Percentiles rank a stretch among this genome's conserved stretches.
Evolutionary conservation across 805 yeast genomes (phyloP).

Genomic region (Kodamaea leandrae): DNA sequence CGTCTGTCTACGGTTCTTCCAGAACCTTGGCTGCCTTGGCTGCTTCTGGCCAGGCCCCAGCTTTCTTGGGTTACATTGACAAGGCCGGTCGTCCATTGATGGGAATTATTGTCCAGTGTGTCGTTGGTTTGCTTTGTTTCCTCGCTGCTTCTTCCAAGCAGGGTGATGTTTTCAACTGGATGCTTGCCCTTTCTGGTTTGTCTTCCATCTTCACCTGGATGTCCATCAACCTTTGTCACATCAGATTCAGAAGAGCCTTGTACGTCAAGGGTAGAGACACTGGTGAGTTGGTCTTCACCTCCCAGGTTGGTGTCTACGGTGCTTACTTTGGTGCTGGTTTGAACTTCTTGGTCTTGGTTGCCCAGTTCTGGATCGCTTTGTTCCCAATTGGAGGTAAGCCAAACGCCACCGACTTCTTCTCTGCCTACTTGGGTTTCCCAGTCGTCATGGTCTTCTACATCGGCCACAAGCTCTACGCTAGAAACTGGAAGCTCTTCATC

Average conservation of each 20-base stretch:
- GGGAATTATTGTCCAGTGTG: slow-evolving; percentile 55
- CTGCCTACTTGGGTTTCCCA: slow-evolving; percentile 46
- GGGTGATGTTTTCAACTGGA: slow-evolving; percentile 66
- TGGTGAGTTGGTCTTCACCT: slow-evolving; percentile 33
- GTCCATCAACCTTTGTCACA: slow-evolving; percentile 63
- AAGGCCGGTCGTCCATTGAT: slow-evolving; percentile 74
- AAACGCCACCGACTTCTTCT: slow-evolving; percentile 40
- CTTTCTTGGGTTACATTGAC: slow-evolving; percentile 64
- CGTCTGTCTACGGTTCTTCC: slow-evolving; percentile 67
- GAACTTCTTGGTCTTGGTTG: slow-evolving; percentile 36
- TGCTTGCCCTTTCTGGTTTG: slow-evolving; percentile 73
- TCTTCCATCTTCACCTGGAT: slow-evolving; percentile 82
- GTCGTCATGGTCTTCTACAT: slow-evolving; percentile 42
- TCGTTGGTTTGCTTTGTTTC: slow-evolving; percentile 58
- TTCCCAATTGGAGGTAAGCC: slow-evolving; percentile 37
- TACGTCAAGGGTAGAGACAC: slow-evolving; percentile 46
- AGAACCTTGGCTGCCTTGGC: slow-evolving; percentile 68
- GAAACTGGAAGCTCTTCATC: slow-evolving; percentile 44
- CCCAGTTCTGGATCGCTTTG: slow-evolving; percentile 43
- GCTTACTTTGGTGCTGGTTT: slow-evolving; percentile 33
- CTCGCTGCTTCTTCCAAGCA: slow-evolving; percentile 59
- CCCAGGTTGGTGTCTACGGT: slow-evolving; percentile 39
- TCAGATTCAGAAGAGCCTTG: slow-evolving; percentile 62
- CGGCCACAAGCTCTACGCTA: slow-evolving; percentile 47
- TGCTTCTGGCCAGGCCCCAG: slow-evolving; percentile 63